Evolutionary conservation across 345 rosid species (phyloP), one percentile per base, ranked within the genome.

Genomic region (Mercurialis annua): DNA sequence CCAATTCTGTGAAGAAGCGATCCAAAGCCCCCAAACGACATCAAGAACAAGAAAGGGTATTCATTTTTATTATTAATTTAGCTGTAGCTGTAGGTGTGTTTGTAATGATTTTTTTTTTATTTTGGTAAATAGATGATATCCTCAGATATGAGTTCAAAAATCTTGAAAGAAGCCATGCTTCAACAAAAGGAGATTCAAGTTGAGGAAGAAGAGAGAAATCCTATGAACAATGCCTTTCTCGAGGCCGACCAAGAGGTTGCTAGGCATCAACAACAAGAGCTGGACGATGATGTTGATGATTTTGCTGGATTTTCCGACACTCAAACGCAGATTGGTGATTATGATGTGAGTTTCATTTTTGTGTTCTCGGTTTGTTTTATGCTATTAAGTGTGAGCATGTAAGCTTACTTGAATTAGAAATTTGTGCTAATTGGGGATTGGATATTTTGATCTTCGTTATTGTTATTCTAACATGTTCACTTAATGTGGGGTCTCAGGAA

Each of bases 161-260:
- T 94, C 57, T 64, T 94, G 79, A 94, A 89, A 71, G 89, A 81
- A 75, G 97, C 97, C 0, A 76, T 89, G 71, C 74, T 84, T 44
- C 99, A 91, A 75, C 97, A 86, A 77, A 89, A 76, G 78, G 99
- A 94, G 77, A 68, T 90, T 51, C 81, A 76, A 46, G 97, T 86
- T 71, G 89, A 74, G 20, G 83, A 71, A 0, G 86, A 74, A 67
- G 76, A 63, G 30, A 69, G 61, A 31, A 78, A 78, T 57, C 81
- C 68, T 17, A 56, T 29, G 63, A 68, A 55, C 27, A 17, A 46
- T 16, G 83, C 74, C 4, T 79, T 86, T 47, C 65, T 70, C 27
- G 71, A 69, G 1, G 68, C 81, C 21, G 87, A 78, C 2, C 84
- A 71, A 50, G 86, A 82, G n/a, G 46, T 58, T 30, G 67, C 57